These are phyloP conservation scores for Coemansia erecta DNA, from an alignment of 192 early-diverging fungal species.

Conservation along the genomic window DNA sequence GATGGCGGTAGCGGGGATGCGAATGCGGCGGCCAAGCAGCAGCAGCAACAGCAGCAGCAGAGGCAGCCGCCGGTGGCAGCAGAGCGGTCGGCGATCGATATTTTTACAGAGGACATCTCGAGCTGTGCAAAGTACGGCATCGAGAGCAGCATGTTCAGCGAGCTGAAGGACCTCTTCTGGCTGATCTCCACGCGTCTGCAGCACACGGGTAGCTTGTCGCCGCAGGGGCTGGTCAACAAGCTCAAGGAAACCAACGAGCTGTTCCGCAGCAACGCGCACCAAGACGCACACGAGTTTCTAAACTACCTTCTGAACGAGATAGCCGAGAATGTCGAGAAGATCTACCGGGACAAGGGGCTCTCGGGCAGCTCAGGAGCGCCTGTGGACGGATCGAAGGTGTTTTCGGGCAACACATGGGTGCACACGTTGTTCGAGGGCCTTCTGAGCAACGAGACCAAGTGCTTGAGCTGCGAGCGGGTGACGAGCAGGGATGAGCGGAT, in stretches of 20 bases:
- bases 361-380: conserved; percentile 20
- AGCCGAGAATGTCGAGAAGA: conserved; percentile 76
- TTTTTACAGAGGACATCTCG: conserved; percentile 19
- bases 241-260: conserved; percentile 94
- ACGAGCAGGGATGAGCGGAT: conserved; percentile 93
- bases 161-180: conserved; percentile 83
- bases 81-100: conserved; percentile 19
- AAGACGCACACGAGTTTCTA: conserved; percentile 98
- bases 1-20: conserved; percentile 1
- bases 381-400: conserved; percentile 19
- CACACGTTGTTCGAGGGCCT: conserved; percentile 94
- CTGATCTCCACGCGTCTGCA: conserved; percentile 80
- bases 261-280: conserved; percentile 91
- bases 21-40: background rate
- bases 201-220: conserved; percentile 78
- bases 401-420: conserved; percentile 73
- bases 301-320: conserved; percentile 93
- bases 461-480: conserved; percentile 93
- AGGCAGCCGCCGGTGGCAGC: background rate
- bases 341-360: conserved; percentile 55
- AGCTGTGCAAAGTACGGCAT: conserved; percentile 55
- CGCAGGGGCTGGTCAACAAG: conserved; percentile 80
- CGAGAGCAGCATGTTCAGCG: conserved; percentile 80
- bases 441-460: conserved; percentile 95
- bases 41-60: conserved; percentile 14